Evolutionary conservation across 164 flowering plant species (phyloP), one percentile per base, ranked within the genome.

Genomic region (Sedum album): DNA sequence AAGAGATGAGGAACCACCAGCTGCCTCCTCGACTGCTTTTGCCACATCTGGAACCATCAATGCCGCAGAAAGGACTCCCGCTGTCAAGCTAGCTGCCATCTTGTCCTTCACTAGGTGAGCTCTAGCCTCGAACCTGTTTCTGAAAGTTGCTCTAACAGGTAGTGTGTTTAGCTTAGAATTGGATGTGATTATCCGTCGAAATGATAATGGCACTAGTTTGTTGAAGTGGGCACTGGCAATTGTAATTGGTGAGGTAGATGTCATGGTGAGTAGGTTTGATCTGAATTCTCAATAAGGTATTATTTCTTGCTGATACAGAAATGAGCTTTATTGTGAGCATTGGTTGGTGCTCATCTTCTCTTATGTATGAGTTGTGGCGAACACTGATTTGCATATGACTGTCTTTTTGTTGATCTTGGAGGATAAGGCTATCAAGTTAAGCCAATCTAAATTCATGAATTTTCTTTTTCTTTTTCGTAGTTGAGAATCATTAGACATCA

Each of bases 21-120:
- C 67, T 13, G 33, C 62, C 6, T 25, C 62, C 25, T 66, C 85
- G 1, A 89, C 94, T 0, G 96, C 93, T 71, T 86, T 81, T 21
- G 90, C 96, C 38, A 85, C 84, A 1, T 88, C 89, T 0, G 94
- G 90, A 7, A 86, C 68, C 70, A 83, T 78, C 87, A 87, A 77
- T 25, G 81, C 78, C 21, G 88, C 86, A 0, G 90, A 76, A 68
- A 88, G 68, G 0, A 83, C 84, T 9, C 77, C 86, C 1, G 96
- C 92, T 0, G 90, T 77, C 76, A 88, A 66, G 1, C 90, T 93
- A 0, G 85, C 67, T 10, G 80, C 78, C 2, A 81, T 84, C 79
- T 84, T 88, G 78, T 88, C 94, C 83, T 90, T 88, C 46, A 53
- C 17, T 28, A 87, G 26, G 0, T 87, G 83, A 23, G 89, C 88